These are phyloP conservation scores for Fusarium sp. DNA, from an alignment of 2,329 filamentous ascomycete genomes.

Conservation along the genomic window DNA sequence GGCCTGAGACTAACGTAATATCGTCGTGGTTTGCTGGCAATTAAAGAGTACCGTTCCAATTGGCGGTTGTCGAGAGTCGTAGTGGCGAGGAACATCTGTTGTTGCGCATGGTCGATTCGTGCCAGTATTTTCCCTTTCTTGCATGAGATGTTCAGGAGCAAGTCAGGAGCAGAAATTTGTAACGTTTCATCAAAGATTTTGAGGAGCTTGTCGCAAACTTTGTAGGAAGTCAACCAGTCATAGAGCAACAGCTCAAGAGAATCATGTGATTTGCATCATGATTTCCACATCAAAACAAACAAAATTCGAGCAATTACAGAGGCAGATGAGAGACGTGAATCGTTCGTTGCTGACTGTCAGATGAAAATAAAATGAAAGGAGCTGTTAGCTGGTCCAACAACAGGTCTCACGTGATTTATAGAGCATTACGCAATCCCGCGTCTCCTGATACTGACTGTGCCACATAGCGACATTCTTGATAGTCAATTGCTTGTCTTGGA, in stretches of 20 bases:
- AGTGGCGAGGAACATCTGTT: neutral
- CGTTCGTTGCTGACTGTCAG: neutral
- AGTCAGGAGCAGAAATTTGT: neutral
- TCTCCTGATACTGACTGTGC: neutral
- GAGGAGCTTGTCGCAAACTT: conserved; percentile 1
- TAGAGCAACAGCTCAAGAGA: neutral
- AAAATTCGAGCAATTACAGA: neutral
- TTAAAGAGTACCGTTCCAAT: neutral
- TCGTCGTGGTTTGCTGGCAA: neutral
- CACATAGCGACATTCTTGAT: neutral
- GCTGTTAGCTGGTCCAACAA: neutral
- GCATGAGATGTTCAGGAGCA: neutral
- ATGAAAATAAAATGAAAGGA: conserved; percentile 17
- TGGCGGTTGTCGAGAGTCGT: neutral
- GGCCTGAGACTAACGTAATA: neutral
- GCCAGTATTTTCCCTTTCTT: neutral
- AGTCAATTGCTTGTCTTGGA: neutral
- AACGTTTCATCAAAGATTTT: neutral
- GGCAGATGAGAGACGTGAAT: neutral
- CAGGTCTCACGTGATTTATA: conserved; percentile 22
- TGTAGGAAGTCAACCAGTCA: neutral
- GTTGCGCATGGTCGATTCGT: conserved; percentile 1
- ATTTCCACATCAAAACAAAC: neutral
- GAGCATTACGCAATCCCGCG: conserved; percentile 38
- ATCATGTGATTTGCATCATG: neutral